phyloP scores from a whole-genome alignment of 106 monocot genomes.

The Iris macrosiphon region DNA sequence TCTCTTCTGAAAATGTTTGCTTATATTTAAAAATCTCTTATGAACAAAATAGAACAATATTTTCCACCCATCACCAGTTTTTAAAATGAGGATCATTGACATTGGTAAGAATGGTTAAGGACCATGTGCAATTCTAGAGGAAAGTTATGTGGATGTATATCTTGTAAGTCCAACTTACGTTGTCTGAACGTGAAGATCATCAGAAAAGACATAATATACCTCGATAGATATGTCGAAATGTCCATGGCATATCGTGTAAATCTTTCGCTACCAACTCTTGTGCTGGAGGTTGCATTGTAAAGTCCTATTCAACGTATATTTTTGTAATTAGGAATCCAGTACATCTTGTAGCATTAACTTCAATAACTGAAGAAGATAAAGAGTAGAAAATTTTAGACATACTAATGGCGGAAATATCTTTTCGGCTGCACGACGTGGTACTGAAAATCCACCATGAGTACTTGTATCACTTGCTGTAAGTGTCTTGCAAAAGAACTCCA shows the following conservation, averaged over 20 bases:
- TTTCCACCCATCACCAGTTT: no score
- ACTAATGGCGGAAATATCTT: conserved; percentile 94
- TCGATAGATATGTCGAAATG: conserved; percentile 88
- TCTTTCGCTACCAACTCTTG: conserved; percentile 86
- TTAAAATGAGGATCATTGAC: no score
- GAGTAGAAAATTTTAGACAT: conserved; percentile 11
- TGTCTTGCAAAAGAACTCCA: conserved; percentile 92
- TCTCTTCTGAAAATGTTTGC: no score
- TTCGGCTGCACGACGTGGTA: conserved; percentile 89
- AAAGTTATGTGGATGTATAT: no score
- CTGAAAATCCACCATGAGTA: conserved; percentile 94
- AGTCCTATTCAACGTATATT: conserved; percentile 56
- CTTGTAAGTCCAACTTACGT: no score
- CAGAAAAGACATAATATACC: no score
- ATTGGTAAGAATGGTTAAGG: no score
- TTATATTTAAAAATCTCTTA: no score
- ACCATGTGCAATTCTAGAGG: no score
- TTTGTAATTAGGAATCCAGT: conserved; percentile 3
- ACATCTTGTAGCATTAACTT: background rate
- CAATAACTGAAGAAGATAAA: background rate
- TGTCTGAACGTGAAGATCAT: no score
- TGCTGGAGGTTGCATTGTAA: conserved; percentile 83
- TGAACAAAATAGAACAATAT: no score
- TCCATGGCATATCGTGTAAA: conserved; percentile 80
- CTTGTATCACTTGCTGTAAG: conserved; percentile 95